These are phyloP conservation scores for Pythium insidiosum DNA, from an alignment of 352 stramenopile species.

Conservation along the genomic window DNA sequence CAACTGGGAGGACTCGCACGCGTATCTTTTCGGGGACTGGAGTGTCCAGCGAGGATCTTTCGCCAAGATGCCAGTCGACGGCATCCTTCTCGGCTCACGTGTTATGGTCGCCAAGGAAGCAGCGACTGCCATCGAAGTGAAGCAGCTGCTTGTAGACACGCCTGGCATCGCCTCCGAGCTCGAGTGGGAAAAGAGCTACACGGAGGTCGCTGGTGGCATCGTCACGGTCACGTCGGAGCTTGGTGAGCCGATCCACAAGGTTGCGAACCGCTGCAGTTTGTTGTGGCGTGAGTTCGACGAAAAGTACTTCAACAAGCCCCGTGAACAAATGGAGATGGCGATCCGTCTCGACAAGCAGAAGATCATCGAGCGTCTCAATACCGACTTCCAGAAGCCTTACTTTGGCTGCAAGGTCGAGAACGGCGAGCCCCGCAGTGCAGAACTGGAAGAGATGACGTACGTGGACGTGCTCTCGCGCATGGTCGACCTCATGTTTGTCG, in stretches of 20 bases:
- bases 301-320: conserved; percentile 78
- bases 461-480: conserved; percentile 62
- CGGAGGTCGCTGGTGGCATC: conserved; percentile 50
- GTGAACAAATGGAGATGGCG: conserved; percentile 56
- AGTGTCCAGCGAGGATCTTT: conserved; percentile 38
- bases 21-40: conserved; percentile 83
- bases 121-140: conserved; percentile 75
- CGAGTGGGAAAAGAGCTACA: conserved; percentile 79
- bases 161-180: conserved; percentile 61
- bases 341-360: conserved; percentile 64
- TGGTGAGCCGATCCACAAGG: conserved; percentile 81
- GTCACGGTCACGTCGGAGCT: conserved; percentile 81
- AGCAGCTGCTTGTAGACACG: conserved; percentile 77
- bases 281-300: conserved; percentile 82
- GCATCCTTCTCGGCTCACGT: conserved; percentile 74
- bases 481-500: conserved; percentile 75
- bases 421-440: conserved; percentile 26
- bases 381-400: conserved; percentile 87
- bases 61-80: conserved; percentile 72
- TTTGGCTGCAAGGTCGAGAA: conserved; percentile 60
- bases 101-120: conserved; percentile 86
- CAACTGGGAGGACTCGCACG: conserved; percentile 71
- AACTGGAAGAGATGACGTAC: conserved; percentile 86
- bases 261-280: conserved; percentile 66
- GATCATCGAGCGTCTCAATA: conserved; percentile 76